phyloP scores from a whole-genome alignment of 2,329 filamentous ascomycete species.

The Aspergillus fischeri region DNA sequence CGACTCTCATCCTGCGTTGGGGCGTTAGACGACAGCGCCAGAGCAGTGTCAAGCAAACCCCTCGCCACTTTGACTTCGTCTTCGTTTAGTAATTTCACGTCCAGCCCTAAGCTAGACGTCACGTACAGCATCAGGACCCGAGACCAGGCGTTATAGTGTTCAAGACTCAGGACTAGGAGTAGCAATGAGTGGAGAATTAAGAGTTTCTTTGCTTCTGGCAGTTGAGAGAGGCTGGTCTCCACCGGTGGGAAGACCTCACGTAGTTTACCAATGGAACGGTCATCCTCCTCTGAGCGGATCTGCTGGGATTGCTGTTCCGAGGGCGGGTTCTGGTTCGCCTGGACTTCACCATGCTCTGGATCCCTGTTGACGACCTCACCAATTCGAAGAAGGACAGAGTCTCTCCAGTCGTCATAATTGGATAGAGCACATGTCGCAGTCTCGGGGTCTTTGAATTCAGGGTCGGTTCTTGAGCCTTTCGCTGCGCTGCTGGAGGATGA shows the following conservation, averaged over 20 bases:
- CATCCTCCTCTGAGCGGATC: conserved; percentile 20
- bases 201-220: conserved; percentile 46
- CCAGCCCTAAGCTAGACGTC: conserved; percentile 66
- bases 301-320: conserved; percentile 17
- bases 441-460: conserved; percentile 47
- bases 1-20: conserved; percentile 70
- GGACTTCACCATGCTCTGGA: conserved; percentile 36
- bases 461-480: conserved; percentile 4
- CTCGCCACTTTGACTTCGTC: conserved; percentile 73
- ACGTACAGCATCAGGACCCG: conserved; percentile 67
- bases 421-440: conserved; percentile 57
- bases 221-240: conserved; percentile 51
- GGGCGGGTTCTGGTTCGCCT: conserved; percentile 20
- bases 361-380: conserved; percentile 61
- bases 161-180: conserved; percentile 68
- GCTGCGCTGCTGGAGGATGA: neutral
- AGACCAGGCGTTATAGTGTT: conserved; percentile 72
- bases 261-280: conserved; percentile 24
- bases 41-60: conserved; percentile 70
- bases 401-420: conserved; percentile 78
- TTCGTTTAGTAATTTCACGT: conserved; percentile 59
- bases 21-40: conserved; percentile 70
- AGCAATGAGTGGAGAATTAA: conserved; percentile 69
- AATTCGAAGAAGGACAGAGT: conserved; percentile 64
- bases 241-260: conserved; percentile 53